Evolutionary conservation across 306 rosid species (phyloP).

Genomic region (Malus asiatica): DNA sequence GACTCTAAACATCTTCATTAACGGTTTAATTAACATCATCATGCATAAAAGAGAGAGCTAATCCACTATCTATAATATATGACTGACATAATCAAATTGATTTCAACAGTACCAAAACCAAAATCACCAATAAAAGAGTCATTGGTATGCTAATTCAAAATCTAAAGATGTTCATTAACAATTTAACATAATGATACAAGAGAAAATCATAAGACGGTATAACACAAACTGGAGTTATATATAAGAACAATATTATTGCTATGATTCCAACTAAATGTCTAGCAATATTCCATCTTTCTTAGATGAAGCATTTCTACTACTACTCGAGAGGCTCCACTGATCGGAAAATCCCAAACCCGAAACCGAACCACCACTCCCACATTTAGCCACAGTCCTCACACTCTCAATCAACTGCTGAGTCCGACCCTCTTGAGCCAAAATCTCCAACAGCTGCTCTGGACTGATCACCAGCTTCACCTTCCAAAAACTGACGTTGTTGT

Average conservation of each 20-base stretch:
- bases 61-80: not conserved
- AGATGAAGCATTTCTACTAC: conserved; percentile 50
- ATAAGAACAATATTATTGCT: not conserved
- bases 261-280: conserved; percentile 17
- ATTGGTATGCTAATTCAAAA: not conserved
- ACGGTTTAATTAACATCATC: not conserved
- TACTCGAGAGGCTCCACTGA: conserved; percentile 63
- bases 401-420: conserved; percentile 71
- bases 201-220: not conserved
- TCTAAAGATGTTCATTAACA: not conserved
- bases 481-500: conserved; percentile 51
- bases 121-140: no score
- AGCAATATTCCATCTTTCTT: conserved; percentile 27
- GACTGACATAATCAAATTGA: not conserved
- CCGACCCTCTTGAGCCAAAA: conserved; percentile 57
- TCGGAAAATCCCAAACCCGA: conserved; percentile 50
- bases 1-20: not conserved
- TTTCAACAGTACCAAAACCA: not conserved
- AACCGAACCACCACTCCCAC: conserved; percentile 35
- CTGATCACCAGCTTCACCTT: conserved; percentile 75
- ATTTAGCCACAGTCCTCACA: conserved; percentile 72
- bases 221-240: not conserved
- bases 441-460: conserved; percentile 58
- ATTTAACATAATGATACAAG: not conserved
- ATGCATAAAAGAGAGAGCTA: not conserved